These are phyloP conservation scores for Deuterostichococcus epilithicus DNA, from an alignment of 139 green algal genomes.

Conservation along the genomic window DNA sequence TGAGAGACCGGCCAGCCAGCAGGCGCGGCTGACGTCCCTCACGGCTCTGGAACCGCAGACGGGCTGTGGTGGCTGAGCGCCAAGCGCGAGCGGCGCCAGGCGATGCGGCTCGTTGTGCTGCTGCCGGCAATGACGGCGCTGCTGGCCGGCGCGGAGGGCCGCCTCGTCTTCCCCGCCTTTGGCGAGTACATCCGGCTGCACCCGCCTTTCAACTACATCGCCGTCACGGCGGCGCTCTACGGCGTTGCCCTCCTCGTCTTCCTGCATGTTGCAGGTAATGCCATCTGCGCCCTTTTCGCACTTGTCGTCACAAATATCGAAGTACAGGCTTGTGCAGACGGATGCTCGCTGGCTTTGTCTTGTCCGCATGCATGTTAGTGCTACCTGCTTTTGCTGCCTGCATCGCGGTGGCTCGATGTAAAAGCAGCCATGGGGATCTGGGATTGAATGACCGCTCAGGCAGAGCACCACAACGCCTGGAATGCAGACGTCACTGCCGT, in stretches of 20 bases:
- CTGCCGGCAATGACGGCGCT: conserved; percentile 35
- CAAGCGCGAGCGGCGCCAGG: not conserved
- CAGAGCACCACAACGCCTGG: no score
- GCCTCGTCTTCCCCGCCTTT: conserved; percentile 88
- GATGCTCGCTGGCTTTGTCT: no score
- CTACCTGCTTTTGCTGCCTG: no score
- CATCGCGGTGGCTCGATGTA: no score
- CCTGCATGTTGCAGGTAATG: conserved; percentile 45
- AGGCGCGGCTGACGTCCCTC: conserved; percentile 7
- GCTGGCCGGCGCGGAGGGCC: conserved; percentile 75
- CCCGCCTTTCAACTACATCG: conserved; percentile 82
- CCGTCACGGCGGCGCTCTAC: conserved; percentile 75
- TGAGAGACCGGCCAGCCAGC: conserved; percentile 12
- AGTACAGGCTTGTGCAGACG: no score
- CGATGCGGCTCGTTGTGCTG: conserved; percentile 30
- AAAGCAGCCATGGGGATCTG: no score
- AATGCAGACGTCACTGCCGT: no score
- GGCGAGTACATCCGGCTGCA: conserved; percentile 86
- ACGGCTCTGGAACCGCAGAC: conserved; percentile 2
- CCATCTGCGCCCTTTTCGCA: no score
- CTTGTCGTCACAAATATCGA: no score
- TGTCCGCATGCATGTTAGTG: no score
- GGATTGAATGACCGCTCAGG: no score
- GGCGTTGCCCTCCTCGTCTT: conserved; percentile 51
- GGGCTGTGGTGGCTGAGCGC: conserved; percentile 80